Evolutionary conservation across 139 green algal genomes (phyloP).

Genomic region (Klebsormidium nitens): DNA sequence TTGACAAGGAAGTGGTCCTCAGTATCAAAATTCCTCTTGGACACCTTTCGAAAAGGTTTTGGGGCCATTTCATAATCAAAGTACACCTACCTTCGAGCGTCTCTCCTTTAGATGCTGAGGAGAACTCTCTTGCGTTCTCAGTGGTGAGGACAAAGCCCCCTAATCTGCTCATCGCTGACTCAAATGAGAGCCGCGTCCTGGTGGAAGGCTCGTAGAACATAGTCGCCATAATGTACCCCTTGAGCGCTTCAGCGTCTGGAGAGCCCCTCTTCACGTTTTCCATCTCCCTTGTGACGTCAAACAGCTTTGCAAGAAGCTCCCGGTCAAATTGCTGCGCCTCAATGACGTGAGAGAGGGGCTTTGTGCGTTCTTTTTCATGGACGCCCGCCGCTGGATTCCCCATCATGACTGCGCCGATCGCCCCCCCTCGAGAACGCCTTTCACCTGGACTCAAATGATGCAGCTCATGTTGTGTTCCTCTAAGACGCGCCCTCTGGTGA

Average conservation of each 20-base stretch:
- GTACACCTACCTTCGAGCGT: conserved; percentile 79
- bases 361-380: too few species aligned
- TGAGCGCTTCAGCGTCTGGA: conserved; percentile 44
- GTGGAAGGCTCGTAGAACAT: conserved; percentile 99
- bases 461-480: too few species aligned
- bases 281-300: conserved; percentile 77
- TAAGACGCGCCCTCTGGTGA: too few species aligned
- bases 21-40: too few species aligned
- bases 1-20: too few species aligned
- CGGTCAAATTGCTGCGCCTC: conserved; percentile 88
- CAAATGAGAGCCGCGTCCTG: conserved; percentile 93
- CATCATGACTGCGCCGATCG: too few species aligned
- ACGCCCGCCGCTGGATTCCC: too few species aligned
- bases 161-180: conserved; percentile 87
- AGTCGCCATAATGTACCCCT: conserved; percentile 91
- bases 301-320: conserved; percentile 74
- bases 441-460: too few species aligned
- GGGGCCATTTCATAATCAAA: too few species aligned
- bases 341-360: conserved; percentile 60
- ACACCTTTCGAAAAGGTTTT: too few species aligned
- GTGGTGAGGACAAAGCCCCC: conserved; percentile 85
- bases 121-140: conserved; percentile 93
- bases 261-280: conserved; percentile 58
- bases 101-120: conserved; percentile 95
- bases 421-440: too few species aligned